Evolutionary conservation across 139 green algal genomes (phyloP), one percentile per base, ranked within the genome.

Genomic region (Diplosphaera chodatii): DNA sequence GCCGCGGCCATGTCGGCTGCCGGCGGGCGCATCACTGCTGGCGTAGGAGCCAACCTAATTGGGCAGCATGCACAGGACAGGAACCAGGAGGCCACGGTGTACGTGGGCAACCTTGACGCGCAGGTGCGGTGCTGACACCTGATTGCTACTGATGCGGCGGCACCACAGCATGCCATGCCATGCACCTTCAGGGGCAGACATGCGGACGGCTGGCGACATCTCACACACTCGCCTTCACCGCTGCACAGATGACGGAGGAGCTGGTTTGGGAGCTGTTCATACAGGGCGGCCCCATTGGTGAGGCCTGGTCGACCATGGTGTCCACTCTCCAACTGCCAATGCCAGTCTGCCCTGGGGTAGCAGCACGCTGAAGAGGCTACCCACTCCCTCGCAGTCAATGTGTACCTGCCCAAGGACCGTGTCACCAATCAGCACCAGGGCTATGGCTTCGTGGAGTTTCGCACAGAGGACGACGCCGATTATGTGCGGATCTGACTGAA

Each of bases 391-490:
- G 83, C 90, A 96, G 90, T 95, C 6, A 96, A 96, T 70, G 92
- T 99, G 25, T 99, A 99, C 77, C 67, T 99, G 55, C 95, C 95
- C 4, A 99, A 99, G 76, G 95, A 99, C 71, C 78, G 95, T 0
- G 95, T 99, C 13, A 98, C 94, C 13, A 92, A 85, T 63, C 71
- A 83, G 41, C 95, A 99, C 78, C 92, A 98, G 77, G 89, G 94
- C n/a, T 99, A 99, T 72, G 95, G 91, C 27, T 99, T 99, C 77
- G 94, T 99, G 64, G 95, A 99, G 83, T 97, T 96, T 67, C 71
- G 77, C 18, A 80, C 72, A 0, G 94, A 98, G 72, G 91, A 98
- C 65, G 95, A 99, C 72, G 91, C 94, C 0, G 92, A 98, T 71
- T 99, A 99, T 82, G 90, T 93, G 28, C n/a, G n/a, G n/a, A n/a